phyloP scores from a whole-genome alignment of 2,329 filamentous ascomycete species.

The Aspergillus amoenus region DNA sequence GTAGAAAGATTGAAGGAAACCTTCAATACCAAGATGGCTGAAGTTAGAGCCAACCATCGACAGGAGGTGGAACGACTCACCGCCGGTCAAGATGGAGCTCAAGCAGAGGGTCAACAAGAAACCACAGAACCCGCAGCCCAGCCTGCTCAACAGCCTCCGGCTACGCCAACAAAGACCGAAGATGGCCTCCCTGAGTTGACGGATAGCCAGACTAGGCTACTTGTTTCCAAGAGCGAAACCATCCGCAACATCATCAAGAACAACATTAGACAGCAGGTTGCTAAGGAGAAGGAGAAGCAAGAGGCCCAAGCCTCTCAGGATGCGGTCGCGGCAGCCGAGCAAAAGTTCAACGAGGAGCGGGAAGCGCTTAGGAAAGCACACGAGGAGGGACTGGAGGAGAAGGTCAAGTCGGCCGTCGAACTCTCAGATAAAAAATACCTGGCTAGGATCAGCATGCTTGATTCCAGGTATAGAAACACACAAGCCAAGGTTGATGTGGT shows the following conservation, averaged over 20 bases:
- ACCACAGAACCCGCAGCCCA: constrained; percentile 23
- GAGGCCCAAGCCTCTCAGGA: constrained; percentile 35
- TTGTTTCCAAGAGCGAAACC: constrained; percentile 51
- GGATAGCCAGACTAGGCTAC: constrained; percentile 50
- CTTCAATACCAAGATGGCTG: constrained; percentile 67
- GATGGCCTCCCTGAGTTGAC: constrained; percentile 43
- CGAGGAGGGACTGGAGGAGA: constrained; percentile 59
- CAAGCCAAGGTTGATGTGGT: constrained; percentile 76
- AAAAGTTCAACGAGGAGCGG: constrained; percentile 40
- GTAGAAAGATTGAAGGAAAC: constrained; percentile 64
- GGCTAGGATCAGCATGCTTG: constrained; percentile 74
- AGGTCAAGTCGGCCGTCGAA: constrained; percentile 60
- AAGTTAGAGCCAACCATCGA: constrained; percentile 52
- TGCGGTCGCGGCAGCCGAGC: constrained; percentile 38
- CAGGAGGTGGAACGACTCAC: constrained; percentile 51
- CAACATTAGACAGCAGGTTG: constrained; percentile 56
- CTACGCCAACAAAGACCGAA: constrained; percentile 32
- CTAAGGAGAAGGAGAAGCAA: constrained; percentile 44
- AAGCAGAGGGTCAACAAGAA: constrained; percentile 12
- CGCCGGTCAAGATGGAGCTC: constrained; percentile 32
- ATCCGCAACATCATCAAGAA: constrained; percentile 52
- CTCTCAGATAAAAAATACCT: constrained; percentile 74
- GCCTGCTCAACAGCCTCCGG: constrained; percentile 24
- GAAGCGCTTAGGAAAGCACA: constrained; percentile 46
- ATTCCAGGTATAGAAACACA: constrained; percentile 64